phyloP scores from a whole-genome alignment of 2,329 filamentous ascomycete genomes.

The Alternaria rosae region DNA sequence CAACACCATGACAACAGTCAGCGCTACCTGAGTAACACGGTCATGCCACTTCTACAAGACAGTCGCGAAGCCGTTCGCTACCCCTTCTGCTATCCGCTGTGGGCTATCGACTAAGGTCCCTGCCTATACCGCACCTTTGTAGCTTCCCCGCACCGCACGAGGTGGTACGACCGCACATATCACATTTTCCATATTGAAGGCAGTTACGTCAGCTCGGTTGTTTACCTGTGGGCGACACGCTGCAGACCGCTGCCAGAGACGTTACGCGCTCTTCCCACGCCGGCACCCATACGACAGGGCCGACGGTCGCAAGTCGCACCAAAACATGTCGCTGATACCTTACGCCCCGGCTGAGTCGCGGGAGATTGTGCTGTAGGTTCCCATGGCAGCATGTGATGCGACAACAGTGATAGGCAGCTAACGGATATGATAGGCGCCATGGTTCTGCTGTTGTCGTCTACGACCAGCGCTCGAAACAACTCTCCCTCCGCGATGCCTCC shows the following conservation, averaged over 20 bases:
- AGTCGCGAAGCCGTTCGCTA: conserved; percentile 21
- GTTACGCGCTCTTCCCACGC: conserved; percentile 11
- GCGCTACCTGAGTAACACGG: conserved; percentile 14
- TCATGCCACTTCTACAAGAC: conserved; percentile 19
- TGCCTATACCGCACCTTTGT: conserved; percentile 14
- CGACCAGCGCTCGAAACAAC: conserved; percentile 82
- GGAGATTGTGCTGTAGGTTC: conserved; percentile 79
- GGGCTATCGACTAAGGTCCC: conserved; percentile 27
- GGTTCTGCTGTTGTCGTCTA: conserved; percentile 91
- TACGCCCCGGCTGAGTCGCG: conserved; percentile 76
- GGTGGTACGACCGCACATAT: conserved; percentile 12
- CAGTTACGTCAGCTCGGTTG: conserved; percentile 7
- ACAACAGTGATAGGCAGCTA: conserved; percentile 11
- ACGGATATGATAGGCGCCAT: conserved; percentile 71
- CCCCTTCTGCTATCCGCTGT: conserved; percentile 11
- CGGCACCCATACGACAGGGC: not conserved
- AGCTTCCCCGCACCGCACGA: conserved; percentile 33
- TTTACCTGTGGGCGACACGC: not conserved
- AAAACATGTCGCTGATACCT: conserved; percentile 74
- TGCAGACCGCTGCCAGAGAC: not conserved
- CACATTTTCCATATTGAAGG: not conserved
- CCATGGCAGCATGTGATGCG: not conserved
- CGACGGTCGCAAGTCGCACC: conserved; percentile 38
- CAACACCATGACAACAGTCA: conserved; percentile 29
- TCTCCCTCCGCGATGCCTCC: conserved; percentile 76